Evolutionary conservation across 768 basidiomycete species (phyloP).

Genomic region (Xerocomellus dryophilus): DNA sequence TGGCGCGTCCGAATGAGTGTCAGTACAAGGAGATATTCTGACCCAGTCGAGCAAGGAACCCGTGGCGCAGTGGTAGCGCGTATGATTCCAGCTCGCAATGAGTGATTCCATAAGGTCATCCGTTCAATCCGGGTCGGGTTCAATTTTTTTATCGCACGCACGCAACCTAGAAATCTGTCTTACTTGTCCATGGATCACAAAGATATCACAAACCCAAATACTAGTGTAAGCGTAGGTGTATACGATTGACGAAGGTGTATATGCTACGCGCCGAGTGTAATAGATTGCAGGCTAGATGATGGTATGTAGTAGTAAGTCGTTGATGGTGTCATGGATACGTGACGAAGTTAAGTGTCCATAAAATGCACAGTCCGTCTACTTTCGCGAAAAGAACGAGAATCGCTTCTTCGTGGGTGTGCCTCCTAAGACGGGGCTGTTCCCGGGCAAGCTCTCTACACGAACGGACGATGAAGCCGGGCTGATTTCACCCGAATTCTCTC

Average conservation of each 20-base stretch:
- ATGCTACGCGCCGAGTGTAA: slow-evolving; percentile 14
- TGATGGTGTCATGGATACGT: slow-evolving; percentile 17
- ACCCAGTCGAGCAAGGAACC: slow-evolving; percentile 11
- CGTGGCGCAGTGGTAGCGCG: slow-evolving; percentile 41
- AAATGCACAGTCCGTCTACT: slow-evolving; percentile 18
- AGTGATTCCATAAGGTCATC: slow-evolving; percentile 42
- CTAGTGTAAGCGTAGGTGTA: slow-evolving; percentile 10
- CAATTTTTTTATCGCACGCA: too few species aligned
- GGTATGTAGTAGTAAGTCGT: slow-evolving; percentile 14
- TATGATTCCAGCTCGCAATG: slow-evolving; percentile 36
- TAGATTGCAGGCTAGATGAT: slow-evolving; percentile 19
- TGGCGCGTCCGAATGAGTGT: background rate
- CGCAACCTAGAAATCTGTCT: background rate
- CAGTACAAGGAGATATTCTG: background rate
- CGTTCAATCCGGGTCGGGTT: slow-evolving; percentile 47
- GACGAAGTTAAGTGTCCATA: slow-evolving; percentile 9
- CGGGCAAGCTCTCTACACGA: slow-evolving; percentile 16
- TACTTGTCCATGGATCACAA: background rate
- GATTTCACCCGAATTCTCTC: slow-evolving; percentile 12
- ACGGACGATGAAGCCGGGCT: slow-evolving; percentile 28
- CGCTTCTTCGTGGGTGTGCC: slow-evolving; percentile 22
- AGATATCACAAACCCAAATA: background rate
- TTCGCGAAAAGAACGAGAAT: slow-evolving; percentile 31
- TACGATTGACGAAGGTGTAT: slow-evolving; percentile 4
- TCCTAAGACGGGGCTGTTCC: slow-evolving; percentile 6